Evolutionary conservation across 495 filamentous ascomycete genomes (phyloP).

Genomic region (Neurospora discreta): DNA sequence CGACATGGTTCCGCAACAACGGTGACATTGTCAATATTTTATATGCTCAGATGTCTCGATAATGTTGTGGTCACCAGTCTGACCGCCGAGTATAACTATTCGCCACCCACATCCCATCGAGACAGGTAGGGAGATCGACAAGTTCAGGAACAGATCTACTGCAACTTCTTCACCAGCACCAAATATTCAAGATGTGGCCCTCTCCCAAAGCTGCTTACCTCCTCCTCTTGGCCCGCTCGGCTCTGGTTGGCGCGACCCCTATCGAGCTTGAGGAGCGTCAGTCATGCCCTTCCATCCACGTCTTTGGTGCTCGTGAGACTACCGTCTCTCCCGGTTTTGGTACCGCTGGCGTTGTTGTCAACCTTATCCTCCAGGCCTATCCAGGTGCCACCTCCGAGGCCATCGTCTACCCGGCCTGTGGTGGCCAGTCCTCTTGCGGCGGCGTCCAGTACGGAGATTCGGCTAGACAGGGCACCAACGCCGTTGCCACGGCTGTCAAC

Average conservation of each 20-base stretch:
- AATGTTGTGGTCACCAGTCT: background rate
- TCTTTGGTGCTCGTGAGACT: slow-evolving; percentile 56
- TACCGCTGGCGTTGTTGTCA: slow-evolving; percentile 41
- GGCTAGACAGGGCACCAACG: slow-evolving; percentile 37
- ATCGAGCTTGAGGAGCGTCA: slow-evolving; percentile 21
- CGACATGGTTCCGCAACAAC: background rate
- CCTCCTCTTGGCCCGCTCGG: slow-evolving; percentile 18
- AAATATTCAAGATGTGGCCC: slow-evolving; percentile 20
- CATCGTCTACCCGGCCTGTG: slow-evolving; percentile 40
- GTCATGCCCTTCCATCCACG: slow-evolving; percentile 42
- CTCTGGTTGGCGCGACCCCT: slow-evolving; percentile 19
- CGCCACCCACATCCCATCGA: background rate
- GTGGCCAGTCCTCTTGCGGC: slow-evolving; percentile 37
- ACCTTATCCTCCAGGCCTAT: slow-evolving; percentile 39
- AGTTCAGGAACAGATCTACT: background rate
- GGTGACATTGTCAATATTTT: background rate
- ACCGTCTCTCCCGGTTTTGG: slow-evolving; percentile 46
- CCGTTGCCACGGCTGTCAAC: slow-evolving; percentile 44
- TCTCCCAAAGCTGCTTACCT: slow-evolving; percentile 19
- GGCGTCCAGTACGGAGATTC: slow-evolving; percentile 43
- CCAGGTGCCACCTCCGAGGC: slow-evolving; percentile 45
- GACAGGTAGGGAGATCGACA: background rate
- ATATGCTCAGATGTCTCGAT: background rate
- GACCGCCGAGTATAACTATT: background rate
- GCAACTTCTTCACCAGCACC: background rate